Evolutionary conservation across 2,329 filamentous ascomycete species (phyloP).

Genomic region (Mycosphaerelloides madeirae): DNA sequence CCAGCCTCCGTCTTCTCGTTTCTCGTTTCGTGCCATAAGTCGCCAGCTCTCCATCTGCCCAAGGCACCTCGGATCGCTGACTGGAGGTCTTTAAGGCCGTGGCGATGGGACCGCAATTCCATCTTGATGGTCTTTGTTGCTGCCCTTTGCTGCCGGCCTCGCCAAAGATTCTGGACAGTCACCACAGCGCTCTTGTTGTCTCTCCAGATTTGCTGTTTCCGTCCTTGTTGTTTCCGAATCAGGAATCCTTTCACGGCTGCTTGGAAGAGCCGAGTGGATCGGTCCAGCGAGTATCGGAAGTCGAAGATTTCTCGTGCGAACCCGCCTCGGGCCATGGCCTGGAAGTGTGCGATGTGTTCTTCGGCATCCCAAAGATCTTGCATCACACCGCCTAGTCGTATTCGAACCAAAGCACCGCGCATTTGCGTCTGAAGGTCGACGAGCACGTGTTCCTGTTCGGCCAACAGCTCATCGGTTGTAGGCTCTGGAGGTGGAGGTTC

Average conservation of each 20-base stretch:
- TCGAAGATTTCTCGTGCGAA: constrained; percentile 77
- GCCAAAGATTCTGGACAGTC: constrained; percentile 74
- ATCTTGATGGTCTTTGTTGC: constrained; percentile 45
- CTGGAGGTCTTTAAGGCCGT: constrained; percentile 43
- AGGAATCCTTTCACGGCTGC: constrained; percentile 73
- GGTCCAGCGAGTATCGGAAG: constrained; percentile 78
- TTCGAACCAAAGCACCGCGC: constrained; percentile 71
- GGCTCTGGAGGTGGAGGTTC: constrained; percentile 72
- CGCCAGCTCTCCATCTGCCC: constrained; percentile 51
- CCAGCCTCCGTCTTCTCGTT: constrained; percentile 33
- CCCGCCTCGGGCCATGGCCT: constrained; percentile 81
- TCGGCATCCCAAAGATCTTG: constrained; percentile 85
- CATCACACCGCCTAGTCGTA: constrained; percentile 78
- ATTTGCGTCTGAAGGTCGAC: constrained; percentile 82
- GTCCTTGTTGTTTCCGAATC: constrained; percentile 58
- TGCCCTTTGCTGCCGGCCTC: constrained; percentile 55
- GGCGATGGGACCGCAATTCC: constrained; percentile 41
- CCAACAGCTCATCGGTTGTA: constrained; percentile 81
- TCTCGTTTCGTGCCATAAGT: constrained; percentile 41
- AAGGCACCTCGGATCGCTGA: constrained; percentile 48
- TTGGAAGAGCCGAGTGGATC: constrained; percentile 75
- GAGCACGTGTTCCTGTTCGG: constrained; percentile 67
- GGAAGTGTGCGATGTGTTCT: constrained; percentile 70
- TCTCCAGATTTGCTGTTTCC: constrained; percentile 64
- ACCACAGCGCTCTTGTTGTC: constrained; percentile 65